A percentile compares a stretch with the other conserved stretches of the same genome.
Conservation (phyloP, 768 basidiomycete species). For the Naganishia onofrii region DNA sequence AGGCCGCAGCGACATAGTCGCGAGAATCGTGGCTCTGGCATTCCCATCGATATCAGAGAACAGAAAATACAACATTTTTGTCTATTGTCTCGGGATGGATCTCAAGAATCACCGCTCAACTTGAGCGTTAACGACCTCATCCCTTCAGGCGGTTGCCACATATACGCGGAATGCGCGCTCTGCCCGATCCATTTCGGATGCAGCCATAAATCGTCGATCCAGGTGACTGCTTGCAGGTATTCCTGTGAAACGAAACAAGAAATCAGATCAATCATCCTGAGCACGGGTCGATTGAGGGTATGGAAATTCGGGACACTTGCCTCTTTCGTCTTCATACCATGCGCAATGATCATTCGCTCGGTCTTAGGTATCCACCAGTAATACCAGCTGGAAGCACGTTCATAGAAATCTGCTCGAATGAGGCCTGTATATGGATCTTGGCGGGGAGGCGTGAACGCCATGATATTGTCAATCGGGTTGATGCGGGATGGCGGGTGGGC, state of each 20-base stretch:
- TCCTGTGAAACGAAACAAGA: constrained; percentile 3
- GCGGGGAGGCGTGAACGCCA: constrained; percentile 26
- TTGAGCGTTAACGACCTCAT: constrained; percentile 7
- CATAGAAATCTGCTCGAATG: constrained; percentile 34
- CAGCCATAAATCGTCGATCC: constrained; percentile 26
- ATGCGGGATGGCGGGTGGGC: not conserved
- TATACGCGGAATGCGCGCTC: constrained; percentile 13
- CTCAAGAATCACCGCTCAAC: not conserved
- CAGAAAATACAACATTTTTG: not conserved
- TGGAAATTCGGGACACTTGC: constrained; percentile 23
- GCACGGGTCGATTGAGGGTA: no score
- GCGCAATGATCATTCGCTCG: constrained; percentile 36
- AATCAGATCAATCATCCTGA: not conserved
- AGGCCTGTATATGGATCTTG: constrained; percentile 39
- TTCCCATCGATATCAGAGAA: not conserved
- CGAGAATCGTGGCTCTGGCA: no score
- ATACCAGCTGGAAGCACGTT: constrained; percentile 25
- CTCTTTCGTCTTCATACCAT: constrained; percentile 37
- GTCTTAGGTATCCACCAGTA: constrained; percentile 34
- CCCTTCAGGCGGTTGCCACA: constrained; percentile 24
- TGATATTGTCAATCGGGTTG: constrained; percentile 25
- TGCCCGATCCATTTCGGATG: constrained; percentile 27
- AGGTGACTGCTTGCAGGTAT: constrained; percentile 20
- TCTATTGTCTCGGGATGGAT: not conserved
- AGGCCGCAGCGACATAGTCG: not conserved